phyloP scores from a whole-genome alignment of 305 asterid genomes.

The Plantago coronopus region DNA sequence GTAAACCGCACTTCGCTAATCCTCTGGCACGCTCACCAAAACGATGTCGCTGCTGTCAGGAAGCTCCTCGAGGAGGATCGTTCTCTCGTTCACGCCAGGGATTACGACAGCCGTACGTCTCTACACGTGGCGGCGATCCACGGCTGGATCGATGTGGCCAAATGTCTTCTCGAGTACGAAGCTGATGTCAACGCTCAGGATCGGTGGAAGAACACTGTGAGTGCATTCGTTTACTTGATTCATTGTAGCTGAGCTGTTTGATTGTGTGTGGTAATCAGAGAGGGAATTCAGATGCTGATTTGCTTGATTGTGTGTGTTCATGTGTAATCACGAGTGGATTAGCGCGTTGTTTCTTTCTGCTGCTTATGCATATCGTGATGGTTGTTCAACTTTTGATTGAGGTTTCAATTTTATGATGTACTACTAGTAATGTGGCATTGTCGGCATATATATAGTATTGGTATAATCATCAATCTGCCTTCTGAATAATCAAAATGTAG shows the following conservation, averaged over 20 bases:
- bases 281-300: background rate
- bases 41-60: slow-evolving; percentile 65
- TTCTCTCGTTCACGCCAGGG: slow-evolving; percentile 69
- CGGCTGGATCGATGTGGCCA: slow-evolving; percentile 89
- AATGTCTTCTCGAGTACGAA: slow-evolving; percentile 60
- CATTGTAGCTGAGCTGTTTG: background rate
- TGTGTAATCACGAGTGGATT: too few relatives aligned
- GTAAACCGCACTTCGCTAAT: slow-evolving; percentile 82
- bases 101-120: slow-evolving; percentile 85
- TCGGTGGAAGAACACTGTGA: slow-evolving; percentile 96
- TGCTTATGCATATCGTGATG: too few relatives aligned
- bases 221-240: slow-evolving; percentile 1
- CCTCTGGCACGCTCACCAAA: slow-evolving; percentile 93
- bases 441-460: too few relatives aligned
- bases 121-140: slow-evolving; percentile 93
- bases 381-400: too few relatives aligned
- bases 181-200: slow-evolving; percentile 96
- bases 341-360: too few relatives aligned
- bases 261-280: background rate
- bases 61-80: slow-evolving; percentile 89
- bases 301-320: background rate
- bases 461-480: background rate
- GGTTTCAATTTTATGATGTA: too few relatives aligned
- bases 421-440: too few relatives aligned
- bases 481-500: too few relatives aligned